These are phyloP conservation scores for Symmetrospora coprosmae DNA, from an alignment of 768 basidiomycete genomes.

Conservation along the genomic window DNA sequence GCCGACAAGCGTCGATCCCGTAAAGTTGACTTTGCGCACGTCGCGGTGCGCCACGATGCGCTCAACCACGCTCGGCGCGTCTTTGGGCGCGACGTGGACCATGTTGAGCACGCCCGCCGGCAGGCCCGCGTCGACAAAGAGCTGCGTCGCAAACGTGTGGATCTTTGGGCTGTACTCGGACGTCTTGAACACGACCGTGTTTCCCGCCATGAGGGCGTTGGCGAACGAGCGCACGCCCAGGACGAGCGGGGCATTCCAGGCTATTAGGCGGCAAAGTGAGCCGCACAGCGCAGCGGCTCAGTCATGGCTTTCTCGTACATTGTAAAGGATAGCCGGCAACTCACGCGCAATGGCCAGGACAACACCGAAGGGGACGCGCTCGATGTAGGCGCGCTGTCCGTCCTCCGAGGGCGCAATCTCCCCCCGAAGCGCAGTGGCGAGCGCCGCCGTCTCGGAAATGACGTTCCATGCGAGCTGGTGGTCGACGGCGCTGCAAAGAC, in stretches of 20 bases:
- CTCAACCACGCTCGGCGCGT: conserved; percentile 32
- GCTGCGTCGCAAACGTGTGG: conserved; percentile 35
- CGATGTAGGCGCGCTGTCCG: not conserved
- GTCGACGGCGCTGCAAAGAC: conserved; percentile 12
- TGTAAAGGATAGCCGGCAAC: not conserved
- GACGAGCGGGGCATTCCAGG: conserved; percentile 27
- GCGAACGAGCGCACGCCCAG: conserved; percentile 34
- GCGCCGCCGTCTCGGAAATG: conserved; percentile 2
- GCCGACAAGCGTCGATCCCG: conserved; percentile 34
- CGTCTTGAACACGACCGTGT: conserved; percentile 38
- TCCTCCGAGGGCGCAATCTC: not conserved
- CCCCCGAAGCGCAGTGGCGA: conserved; percentile 3
- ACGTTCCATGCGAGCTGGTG: conserved; percentile 11
- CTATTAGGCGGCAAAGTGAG: too few relatives aligned
- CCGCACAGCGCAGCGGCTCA: not conserved
- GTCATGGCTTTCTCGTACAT: not conserved
- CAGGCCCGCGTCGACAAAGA: conserved; percentile 39
- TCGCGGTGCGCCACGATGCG: conserved; percentile 31
- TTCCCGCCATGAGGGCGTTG: conserved; percentile 40
- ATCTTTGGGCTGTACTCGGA: conserved; percentile 36
- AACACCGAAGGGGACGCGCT: conserved; percentile 9
- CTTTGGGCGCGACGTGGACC: conserved; percentile 33
- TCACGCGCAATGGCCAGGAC: conserved; percentile 16
- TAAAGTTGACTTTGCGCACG: conserved; percentile 31
- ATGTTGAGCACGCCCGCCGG: conserved; percentile 39